phyloP scores from a whole-genome alignment of 2,329 filamentous ascomycete species.

The Xylariales sp. region DNA sequence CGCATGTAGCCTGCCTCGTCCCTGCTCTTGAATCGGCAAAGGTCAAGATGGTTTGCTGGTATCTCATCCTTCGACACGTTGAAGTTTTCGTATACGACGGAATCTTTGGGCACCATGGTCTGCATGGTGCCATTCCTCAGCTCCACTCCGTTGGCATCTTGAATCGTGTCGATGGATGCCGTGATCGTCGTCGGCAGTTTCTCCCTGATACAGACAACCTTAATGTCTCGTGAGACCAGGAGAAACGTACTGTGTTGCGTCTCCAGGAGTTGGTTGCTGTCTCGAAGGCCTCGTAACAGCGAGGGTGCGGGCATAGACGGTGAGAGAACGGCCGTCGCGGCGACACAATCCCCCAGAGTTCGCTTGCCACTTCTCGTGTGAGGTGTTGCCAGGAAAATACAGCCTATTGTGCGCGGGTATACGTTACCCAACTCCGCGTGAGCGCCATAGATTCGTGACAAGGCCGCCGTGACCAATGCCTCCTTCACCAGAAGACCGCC shows the following conservation, averaged over 20 bases:
- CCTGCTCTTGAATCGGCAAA: slow-evolving; percentile 45
- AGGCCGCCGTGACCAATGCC: slow-evolving; percentile 47
- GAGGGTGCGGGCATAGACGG: slow-evolving; percentile 41
- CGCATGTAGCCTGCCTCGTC: slow-evolving; percentile 45
- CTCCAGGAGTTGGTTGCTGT: slow-evolving; percentile 45
- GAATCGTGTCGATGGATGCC: slow-evolving; percentile 41
- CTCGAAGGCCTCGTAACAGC: slow-evolving; percentile 44
- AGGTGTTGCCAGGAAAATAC: slow-evolving; percentile 49
- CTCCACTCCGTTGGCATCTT: slow-evolving; percentile 43
- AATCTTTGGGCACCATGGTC: slow-evolving; percentile 47
- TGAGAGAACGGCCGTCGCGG: slow-evolving; percentile 46
- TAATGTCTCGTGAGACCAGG: slow-evolving; percentile 49
- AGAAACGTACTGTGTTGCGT: slow-evolving; percentile 47
- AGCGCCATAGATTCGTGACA: slow-evolving; percentile 49
- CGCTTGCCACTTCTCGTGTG: slow-evolving; percentile 46
- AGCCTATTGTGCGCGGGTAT: slow-evolving; percentile 49
- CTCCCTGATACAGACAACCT: slow-evolving; percentile 47
- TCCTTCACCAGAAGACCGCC: slow-evolving; percentile 50
- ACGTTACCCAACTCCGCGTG: slow-evolving; percentile 49
- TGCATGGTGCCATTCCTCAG: slow-evolving; percentile 44
- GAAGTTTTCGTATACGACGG: slow-evolving; percentile 45
- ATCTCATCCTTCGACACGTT: slow-evolving; percentile 48
- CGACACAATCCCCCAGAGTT: slow-evolving; percentile 47
- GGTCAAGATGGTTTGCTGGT: slow-evolving; percentile 43
- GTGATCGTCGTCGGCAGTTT: slow-evolving; percentile 44